Evolutionary conservation across 2,329 filamentous ascomycete genomes (phyloP).

Genomic region (Xylaria sp.): DNA sequence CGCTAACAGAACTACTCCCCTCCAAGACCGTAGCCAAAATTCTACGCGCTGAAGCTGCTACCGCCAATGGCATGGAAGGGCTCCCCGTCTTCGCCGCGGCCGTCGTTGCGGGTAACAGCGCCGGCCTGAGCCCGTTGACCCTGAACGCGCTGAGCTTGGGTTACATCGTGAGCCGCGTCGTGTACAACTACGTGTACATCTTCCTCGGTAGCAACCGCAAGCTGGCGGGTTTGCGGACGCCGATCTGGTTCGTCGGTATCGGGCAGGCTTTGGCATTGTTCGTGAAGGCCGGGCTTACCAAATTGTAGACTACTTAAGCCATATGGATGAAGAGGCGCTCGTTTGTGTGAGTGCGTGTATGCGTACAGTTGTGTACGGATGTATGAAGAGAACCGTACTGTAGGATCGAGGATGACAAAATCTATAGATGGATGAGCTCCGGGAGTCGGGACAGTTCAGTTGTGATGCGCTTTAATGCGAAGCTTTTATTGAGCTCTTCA

Average conservation of each 20-base stretch:
- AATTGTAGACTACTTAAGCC: constrained; percentile 18
- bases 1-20: too few species aligned
- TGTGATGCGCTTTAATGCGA: too few species aligned
- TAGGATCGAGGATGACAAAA: background rate
- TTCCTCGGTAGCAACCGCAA: constrained; percentile 36
- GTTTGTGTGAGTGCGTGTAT: background rate
- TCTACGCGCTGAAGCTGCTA: constrained; percentile 38
- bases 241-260: constrained; percentile 34
- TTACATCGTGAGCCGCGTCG: constrained; percentile 35
- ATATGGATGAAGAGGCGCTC: too few species aligned
- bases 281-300: constrained; percentile 33
- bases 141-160: constrained; percentile 34
- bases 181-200: constrained; percentile 40
- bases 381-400: too few species aligned
- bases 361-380: background rate
- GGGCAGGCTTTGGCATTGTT: constrained; percentile 33
- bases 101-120: constrained; percentile 38
- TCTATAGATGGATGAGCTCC: background rate
- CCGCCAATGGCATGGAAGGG: constrained; percentile 40
- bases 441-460: background rate
- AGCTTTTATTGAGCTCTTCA: background rate
- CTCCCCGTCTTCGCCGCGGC: constrained; percentile 41
- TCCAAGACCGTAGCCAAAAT: constrained; percentile 32
- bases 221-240: constrained; percentile 28
- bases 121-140: constrained; percentile 26